These are phyloP conservation scores for Neophaeococcomyces aloes DNA, from an alignment of 2,329 filamentous ascomycete genomes.

Conservation along the genomic window DNA sequence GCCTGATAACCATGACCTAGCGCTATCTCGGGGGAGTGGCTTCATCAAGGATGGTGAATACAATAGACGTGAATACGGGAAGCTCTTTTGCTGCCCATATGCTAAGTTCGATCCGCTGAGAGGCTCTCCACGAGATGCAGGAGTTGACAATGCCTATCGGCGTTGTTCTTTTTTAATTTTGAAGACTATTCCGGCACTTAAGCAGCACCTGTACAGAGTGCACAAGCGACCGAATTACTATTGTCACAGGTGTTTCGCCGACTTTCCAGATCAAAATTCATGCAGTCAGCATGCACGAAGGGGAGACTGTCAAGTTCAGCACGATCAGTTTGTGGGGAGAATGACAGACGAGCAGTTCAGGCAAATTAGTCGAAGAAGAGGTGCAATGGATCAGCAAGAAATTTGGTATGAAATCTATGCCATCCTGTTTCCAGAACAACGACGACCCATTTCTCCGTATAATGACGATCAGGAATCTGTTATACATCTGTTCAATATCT, in stretches of 20 bases:
- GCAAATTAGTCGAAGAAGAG: background rate
- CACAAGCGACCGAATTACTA: slow-evolving; percentile 10
- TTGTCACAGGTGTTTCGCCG: slow-evolving; percentile 8
- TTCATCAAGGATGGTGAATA: too few species aligned
- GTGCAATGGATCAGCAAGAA: background rate
- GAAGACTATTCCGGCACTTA: slow-evolving; percentile 9
- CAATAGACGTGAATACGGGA: background rate
- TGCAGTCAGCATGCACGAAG: background rate
- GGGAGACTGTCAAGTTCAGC: background rate
- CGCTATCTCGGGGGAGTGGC: too few species aligned
- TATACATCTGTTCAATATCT: background rate
- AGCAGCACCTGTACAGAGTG: slow-evolving; percentile 15
- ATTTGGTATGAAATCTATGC: slow-evolving; percentile 1
- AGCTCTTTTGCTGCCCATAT: slow-evolving; percentile 30
- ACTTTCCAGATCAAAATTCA: slow-evolving; percentile 2
- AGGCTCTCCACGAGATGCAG: slow-evolving; percentile 10
- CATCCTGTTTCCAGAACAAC: background rate
- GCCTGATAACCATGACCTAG: too few species aligned
- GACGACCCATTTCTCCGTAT: background rate
- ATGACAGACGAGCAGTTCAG: background rate
- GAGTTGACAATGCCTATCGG: slow-evolving; percentile 9
- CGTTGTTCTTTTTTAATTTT: slow-evolving; percentile 7
- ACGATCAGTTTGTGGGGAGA: background rate
- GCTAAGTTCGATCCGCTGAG: slow-evolving; percentile 10
- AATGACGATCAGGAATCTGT: background rate